phyloP scores from a whole-genome alignment of 2,329 filamentous ascomycete species.

The Paecilomyces fulvus region DNA sequence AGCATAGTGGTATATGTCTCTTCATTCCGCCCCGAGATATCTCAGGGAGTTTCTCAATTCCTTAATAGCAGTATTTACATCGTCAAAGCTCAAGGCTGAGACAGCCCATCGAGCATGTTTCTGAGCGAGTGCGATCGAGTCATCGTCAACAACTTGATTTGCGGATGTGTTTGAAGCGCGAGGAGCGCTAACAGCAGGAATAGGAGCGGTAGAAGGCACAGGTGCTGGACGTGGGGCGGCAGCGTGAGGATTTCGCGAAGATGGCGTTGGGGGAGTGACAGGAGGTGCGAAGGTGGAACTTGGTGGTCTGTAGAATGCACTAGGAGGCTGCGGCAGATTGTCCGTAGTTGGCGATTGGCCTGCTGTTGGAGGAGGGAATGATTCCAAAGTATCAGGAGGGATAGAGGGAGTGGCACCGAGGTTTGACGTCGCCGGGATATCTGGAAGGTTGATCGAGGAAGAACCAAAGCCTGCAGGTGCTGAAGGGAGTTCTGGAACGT shows the following conservation, averaged over 20 bases:
- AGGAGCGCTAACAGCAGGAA: conserved; percentile 7
- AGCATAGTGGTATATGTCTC: neutral
- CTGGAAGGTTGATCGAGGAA: conserved; percentile 19
- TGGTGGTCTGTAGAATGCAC: conserved; percentile 15
- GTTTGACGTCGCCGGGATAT: conserved; percentile 17
- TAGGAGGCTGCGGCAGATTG: conserved; percentile 11
- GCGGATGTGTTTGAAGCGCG: conserved; percentile 11
- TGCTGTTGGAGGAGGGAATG: conserved; percentile 32
- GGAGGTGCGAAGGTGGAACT: conserved; percentile 8
- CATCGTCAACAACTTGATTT: conserved; percentile 50
- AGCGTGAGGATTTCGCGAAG: conserved; percentile 14
- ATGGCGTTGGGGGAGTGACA: conserved; percentile 19
- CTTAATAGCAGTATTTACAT: conserved; percentile 79
- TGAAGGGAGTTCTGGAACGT: conserved; percentile 29
- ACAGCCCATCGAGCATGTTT: conserved; percentile 98
- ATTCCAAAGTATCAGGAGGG: conserved; percentile 28
- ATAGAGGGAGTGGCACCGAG: conserved; percentile 9
- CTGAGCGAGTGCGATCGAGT: conserved; percentile 69
- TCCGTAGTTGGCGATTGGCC: conserved; percentile 15
- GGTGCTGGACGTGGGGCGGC: conserved; percentile 9
- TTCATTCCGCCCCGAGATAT: conserved; percentile 55
- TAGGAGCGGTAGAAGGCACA: conserved; percentile 10
- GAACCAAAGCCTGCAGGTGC: conserved; percentile 27
- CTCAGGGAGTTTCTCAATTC: conserved; percentile 71
- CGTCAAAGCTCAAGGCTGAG: conserved; percentile 92